Percentiles rank a stretch among this genome's conserved stretches.
These are phyloP conservation scores for Colletotrichum echinochloae DNA, from an alignment of 2,329 filamentous ascomycete species.

Conservation along the genomic window DNA sequence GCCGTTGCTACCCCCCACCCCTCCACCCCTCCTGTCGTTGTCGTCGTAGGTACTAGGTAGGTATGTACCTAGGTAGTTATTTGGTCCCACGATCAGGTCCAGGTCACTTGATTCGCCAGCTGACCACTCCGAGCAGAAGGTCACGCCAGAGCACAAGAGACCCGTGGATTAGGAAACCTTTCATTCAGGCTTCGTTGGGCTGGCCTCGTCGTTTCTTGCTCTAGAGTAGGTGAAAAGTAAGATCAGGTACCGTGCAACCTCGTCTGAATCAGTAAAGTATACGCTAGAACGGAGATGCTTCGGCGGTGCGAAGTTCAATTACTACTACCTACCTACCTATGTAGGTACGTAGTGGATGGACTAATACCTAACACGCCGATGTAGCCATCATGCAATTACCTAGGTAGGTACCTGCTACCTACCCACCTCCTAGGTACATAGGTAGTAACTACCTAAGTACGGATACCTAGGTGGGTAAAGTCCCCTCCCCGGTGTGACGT, in stretches of 20 bases:
- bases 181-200: not conserved
- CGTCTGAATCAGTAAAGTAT: slow-evolving; percentile 17
- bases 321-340: not conserved
- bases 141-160: not conserved
- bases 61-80: not conserved
- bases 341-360: not conserved
- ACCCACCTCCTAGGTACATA: not conserved
- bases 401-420: not conserved
- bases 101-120: not conserved
- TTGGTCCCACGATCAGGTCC: slow-evolving; percentile 7
- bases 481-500: slow-evolving; percentile 32
- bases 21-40: not conserved
- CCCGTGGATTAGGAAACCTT: not conserved
- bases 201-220: not conserved
- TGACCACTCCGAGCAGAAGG: not conserved
- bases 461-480: too few relatives aligned
- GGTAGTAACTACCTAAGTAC: too few relatives aligned
- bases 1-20: not conserved
- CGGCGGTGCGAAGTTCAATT: not conserved
- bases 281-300: not conserved
- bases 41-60: too few relatives aligned
- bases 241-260: slow-evolving; percentile 20
- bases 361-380: too few relatives aligned
- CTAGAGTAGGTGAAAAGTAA: slow-evolving; percentile 6
- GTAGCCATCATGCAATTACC: not conserved